Base-by-base conservation (phyloP, 176 grass and related monocot genomes). In the Thalia dealbata region DNA sequence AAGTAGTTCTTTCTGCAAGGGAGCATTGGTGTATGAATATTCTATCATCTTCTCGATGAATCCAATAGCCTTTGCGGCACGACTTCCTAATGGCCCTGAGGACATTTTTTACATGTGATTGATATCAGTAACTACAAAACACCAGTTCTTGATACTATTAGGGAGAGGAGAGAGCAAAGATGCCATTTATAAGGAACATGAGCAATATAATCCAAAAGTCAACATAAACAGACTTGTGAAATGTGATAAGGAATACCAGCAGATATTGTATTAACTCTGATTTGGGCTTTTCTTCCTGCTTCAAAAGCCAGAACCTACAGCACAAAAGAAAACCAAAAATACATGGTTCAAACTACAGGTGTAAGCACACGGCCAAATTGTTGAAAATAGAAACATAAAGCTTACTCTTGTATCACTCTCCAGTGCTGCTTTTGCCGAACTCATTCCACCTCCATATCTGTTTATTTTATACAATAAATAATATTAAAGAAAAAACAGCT, bases 1-100 rank as follows among this genome's bases (percentile, higher is more conserved):
- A 28, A 81, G 80, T 42, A 96, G 76, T 44, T 96, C 91, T 83
- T 96, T 96, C 79, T 88, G 88, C 78, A 96, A 52, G 2, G 91
- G 91, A 43, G 88, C 91, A 22, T 96, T 96, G 5, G 76, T 41
- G 7, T 84, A 96, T 0, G 91, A 96, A 74, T 96, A 96, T 14
- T 91, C 86, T 6, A 96, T 91, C 76, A 96, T 96, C 81, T 88
- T 96, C 48, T 96, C 88, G 0, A 88, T 96, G 83, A 96, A 96
- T 6, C 91, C 91, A 19, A 96, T 91, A 52, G 91, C 91, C 75
- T 91, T 96, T 21, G 91, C 91, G 60, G 88, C 91, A 67, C 88
- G 82, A 66, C 88, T 96, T 75, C 91, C 91, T 73, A 91, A n/a
- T 54, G 91, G 91, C 56, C 91, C 91, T 96, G 78, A 46, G 22